Percentiles rank a stretch among this genome's conserved stretches.
Conservation (phyloP, 1,284 basidiomycete species). For the Vanrija sp. region DNA sequence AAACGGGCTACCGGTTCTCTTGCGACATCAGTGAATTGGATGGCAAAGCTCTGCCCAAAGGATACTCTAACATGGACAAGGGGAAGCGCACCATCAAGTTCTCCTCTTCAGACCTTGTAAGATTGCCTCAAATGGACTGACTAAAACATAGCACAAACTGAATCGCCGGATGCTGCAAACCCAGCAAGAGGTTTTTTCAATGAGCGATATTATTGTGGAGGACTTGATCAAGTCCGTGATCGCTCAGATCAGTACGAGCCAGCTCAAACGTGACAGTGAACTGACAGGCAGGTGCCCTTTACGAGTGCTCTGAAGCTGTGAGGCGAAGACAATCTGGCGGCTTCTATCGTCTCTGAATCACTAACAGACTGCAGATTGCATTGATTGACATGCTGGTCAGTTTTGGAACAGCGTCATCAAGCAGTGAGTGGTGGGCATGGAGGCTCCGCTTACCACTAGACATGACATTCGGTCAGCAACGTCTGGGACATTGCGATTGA, state of each 20-base stretch:
- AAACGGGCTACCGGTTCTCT: slow-evolving; percentile 7
- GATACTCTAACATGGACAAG: slow-evolving; percentile 8
- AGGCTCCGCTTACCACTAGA: not conserved
- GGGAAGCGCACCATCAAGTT: slow-evolving; percentile 52
- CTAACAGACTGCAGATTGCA: not conserved
- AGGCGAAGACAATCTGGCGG: slow-evolving; percentile 11
- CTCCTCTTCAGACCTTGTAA: slow-evolving; percentile 72
- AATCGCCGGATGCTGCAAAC: slow-evolving; percentile 34
- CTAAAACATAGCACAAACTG: slow-evolving; percentile 23
- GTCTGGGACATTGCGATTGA: no score
- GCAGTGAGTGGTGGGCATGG: slow-evolving; percentile 50
- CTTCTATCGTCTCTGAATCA: no score
- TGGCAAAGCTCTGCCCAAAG: not conserved
- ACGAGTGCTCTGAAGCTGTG: slow-evolving; percentile 83
- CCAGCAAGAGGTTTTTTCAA: slow-evolving; percentile 56
- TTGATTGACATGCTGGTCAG: slow-evolving; percentile 59
- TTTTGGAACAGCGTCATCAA: slow-evolving; percentile 55
- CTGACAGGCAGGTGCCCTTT: slow-evolving; percentile 57
- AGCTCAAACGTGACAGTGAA: no score
- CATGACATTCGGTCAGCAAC: no score
- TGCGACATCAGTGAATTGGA: slow-evolving; percentile 1
- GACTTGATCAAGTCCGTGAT: slow-evolving; percentile 65
- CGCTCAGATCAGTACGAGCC: slow-evolving; percentile 54
- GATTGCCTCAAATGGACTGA: not conserved
- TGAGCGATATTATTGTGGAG: slow-evolving; percentile 76